Evolutionary conservation across 495 filamentous ascomycete genomes (phyloP).

Genomic region (Xylona heveae): DNA sequence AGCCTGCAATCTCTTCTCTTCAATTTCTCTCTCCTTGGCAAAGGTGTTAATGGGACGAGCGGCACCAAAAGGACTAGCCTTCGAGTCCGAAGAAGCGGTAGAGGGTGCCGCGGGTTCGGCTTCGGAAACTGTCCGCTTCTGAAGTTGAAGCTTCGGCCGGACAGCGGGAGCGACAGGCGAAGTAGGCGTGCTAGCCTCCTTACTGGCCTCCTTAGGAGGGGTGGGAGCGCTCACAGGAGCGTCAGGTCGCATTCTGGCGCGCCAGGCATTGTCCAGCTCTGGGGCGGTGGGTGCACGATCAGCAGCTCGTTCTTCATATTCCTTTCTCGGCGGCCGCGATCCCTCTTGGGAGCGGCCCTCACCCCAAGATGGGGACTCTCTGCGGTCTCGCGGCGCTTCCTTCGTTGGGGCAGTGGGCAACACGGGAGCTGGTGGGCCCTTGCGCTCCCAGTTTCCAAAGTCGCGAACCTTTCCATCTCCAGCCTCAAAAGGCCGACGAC

Average conservation of each 20-base stretch:
- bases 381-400: constrained; percentile 40
- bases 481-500: constrained; percentile 18
- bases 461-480: constrained; percentile 73
- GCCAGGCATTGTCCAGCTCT: constrained; percentile 75
- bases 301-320: constrained; percentile 45
- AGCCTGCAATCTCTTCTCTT: constrained; percentile 58
- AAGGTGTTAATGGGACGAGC: constrained; percentile 80
- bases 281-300: constrained; percentile 64
- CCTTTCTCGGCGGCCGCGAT: constrained; percentile 60
- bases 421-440: constrained; percentile 67
- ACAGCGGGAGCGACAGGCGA: constrained; percentile 40
- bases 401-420: constrained; percentile 34
- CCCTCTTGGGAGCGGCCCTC: constrained; percentile 63
- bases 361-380: constrained; percentile 65
- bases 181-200: constrained; percentile 43
- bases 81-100: constrained; percentile 37
- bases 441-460: constrained; percentile 86
- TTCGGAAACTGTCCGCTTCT: constrained; percentile 77
- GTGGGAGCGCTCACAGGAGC: constrained; percentile 23
- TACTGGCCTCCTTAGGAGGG: constrained; percentile 24
- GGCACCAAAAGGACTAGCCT: constrained; percentile 81
- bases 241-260: constrained; percentile 63
- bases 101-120: constrained; percentile 27
- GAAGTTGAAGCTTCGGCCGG: constrained; percentile 61
- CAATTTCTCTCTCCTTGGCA: constrained; percentile 66